These are phyloP conservation scores for Taphrina populina DNA, from an alignment of 1,139 yeast species.

Conservation along the genomic window DNA sequence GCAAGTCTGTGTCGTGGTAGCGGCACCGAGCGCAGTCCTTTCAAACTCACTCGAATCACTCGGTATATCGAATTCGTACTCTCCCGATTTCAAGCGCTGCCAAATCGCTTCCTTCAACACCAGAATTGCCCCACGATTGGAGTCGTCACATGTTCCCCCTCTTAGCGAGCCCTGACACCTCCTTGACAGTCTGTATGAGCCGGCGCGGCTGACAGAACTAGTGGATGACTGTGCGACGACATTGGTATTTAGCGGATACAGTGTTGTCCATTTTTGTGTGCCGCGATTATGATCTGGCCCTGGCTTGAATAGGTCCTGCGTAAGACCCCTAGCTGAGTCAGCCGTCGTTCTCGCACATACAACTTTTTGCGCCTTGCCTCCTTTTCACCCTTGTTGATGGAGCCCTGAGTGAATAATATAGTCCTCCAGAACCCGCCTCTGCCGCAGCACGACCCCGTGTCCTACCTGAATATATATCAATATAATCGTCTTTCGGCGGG, in stretches of 20 bases:
- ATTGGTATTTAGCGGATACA: slow-evolving; percentile 4
- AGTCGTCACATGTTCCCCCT: no score
- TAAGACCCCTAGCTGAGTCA: slow-evolving; percentile 1
- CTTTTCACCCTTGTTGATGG: background rate
- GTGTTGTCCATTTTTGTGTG: background rate
- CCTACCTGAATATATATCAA: background rate
- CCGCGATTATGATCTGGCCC: no score
- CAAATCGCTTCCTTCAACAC: slow-evolving; percentile 1
- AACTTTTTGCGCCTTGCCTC: background rate
- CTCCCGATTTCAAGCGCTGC: background rate
- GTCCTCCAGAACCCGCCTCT: background rate
- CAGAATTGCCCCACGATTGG: no score
- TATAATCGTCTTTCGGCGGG: background rate
- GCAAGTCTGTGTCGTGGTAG: no score
- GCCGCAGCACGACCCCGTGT: slow-evolving; percentile 16
- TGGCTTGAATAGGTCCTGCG: slow-evolving; percentile 5
- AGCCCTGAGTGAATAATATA: slow-evolving; percentile 1
- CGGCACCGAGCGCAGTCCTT: slow-evolving; percentile 6
- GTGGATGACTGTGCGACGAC: slow-evolving; percentile 2
- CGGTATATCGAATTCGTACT: background rate
- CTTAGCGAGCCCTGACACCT: no score
- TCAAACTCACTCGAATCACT: slow-evolving; percentile 10
- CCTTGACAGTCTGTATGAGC: no score
- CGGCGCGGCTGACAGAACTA: slow-evolving; percentile 2
- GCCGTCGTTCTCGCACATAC: background rate